A percentile compares a stretch with the other conserved stretches of the same genome.
Conservation (phyloP, 164 flowering plant species). For the Vitis cinerea region DNA sequence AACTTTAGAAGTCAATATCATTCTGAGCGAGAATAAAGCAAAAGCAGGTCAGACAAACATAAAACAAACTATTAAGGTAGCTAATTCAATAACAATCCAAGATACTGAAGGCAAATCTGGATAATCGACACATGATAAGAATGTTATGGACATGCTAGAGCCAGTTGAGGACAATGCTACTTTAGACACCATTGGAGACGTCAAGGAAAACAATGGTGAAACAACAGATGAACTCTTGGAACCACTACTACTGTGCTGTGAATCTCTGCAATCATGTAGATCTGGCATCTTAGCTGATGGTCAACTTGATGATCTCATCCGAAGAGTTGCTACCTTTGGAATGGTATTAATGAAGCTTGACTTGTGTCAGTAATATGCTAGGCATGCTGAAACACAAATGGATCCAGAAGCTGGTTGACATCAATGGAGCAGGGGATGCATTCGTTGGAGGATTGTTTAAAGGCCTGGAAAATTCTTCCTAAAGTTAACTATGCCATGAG, state of each 20-base stretch:
- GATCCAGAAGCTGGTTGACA: no score
- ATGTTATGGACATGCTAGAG: no score
- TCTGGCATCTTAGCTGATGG: conserved; percentile 93
- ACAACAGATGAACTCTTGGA: conserved; percentile 75
- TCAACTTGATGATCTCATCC: conserved; percentile 80
- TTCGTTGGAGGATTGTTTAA: no score
- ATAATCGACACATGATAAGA: no score
- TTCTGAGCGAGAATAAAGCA: no score
- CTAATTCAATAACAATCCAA: not conserved
- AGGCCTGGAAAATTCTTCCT: no score
- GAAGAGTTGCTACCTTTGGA: conserved; percentile 91
- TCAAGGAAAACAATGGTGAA: conserved; percentile 25
- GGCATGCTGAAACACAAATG: conserved; percentile 70
- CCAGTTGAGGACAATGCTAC: no score
- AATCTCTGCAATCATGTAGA: conserved; percentile 91
- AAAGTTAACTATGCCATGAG: no score
- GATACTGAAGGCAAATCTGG: not conserved
- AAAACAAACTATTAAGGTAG: not conserved
- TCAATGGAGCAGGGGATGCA: no score
- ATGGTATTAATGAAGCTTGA: conserved; percentile 94
- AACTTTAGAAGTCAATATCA: not conserved
- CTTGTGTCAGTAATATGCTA: conserved; percentile 94
- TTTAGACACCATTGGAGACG: no score
- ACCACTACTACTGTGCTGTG: conserved; percentile 80
- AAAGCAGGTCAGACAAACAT: no score